These are phyloP conservation scores for Trebouxia sp. DNA, from an alignment of 139 green algal genomes.

Conservation along the genomic window DNA sequence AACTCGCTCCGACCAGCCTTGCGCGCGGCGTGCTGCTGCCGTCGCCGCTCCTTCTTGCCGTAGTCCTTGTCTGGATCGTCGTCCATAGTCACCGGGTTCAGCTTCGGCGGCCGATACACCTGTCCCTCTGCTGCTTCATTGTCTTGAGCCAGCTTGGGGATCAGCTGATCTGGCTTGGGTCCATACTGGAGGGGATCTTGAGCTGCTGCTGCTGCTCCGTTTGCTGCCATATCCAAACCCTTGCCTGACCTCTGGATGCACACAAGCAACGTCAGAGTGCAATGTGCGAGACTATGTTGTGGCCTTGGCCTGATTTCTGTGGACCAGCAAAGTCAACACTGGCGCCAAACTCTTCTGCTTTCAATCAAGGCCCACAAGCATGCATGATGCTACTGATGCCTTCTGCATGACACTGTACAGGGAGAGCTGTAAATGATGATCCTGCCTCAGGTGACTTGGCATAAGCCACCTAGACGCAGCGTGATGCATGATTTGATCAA, in stretches of 20 bases:
- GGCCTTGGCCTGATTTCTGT: too few species aligned
- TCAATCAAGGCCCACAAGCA: too few species aligned
- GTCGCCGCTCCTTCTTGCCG: conserved; percentile 42
- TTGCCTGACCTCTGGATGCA: conserved; percentile 8
- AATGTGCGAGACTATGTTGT: too few species aligned
- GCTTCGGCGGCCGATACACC: conserved; percentile 87
- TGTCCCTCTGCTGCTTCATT: conserved; percentile 35
- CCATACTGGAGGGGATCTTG: conserved; percentile 56
- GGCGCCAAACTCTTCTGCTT: too few species aligned
- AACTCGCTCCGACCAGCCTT: conserved; percentile 62
- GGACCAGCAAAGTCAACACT: too few species aligned
- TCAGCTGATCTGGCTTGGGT: conserved; percentile 76
- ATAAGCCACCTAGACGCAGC: too few species aligned
- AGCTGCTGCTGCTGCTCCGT: conserved; percentile 27
- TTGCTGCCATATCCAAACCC: background rate
- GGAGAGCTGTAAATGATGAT: background rate
- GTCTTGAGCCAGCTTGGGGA: conserved; percentile 42
- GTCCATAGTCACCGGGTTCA: conserved; percentile 86
- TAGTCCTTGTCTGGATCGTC: conserved; percentile 46
- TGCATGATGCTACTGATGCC: too few species aligned
- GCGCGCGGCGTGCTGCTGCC: conserved; percentile 43
- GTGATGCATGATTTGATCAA: too few species aligned
- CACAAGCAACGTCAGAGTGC: too few species aligned
- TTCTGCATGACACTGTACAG: background rate
- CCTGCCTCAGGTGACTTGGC: too few species aligned